Evolutionary conservation across 305 asterid species (phyloP).

Genomic region (Fraxinus floribunda): DNA sequence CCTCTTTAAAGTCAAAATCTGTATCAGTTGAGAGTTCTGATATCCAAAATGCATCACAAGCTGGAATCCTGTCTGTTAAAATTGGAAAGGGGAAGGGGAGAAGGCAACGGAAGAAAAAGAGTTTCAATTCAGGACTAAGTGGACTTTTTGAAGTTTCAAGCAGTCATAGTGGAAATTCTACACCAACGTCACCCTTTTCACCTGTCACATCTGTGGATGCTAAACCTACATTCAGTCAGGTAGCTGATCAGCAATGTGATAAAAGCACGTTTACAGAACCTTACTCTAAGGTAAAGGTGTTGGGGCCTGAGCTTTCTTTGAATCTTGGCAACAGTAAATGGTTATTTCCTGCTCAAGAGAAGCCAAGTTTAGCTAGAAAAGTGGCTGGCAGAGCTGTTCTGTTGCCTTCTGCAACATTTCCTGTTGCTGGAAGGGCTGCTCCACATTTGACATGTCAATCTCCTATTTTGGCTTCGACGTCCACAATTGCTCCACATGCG

Average conservation of each 20-base stretch:
- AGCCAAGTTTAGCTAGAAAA: slow-evolving; percentile 32
- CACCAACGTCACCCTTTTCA: slow-evolving; percentile 26
- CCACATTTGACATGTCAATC: slow-evolving; percentile 38
- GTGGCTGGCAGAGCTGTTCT: slow-evolving; percentile 47
- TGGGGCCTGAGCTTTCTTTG: slow-evolving; percentile 32
- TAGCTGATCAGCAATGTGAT: slow-evolving; percentile 31
- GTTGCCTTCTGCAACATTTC: slow-evolving; percentile 61
- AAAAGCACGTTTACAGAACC: slow-evolving; percentile 27
- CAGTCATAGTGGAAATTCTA: slow-evolving; percentile 10
- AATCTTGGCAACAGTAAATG: slow-evolving; percentile 23
- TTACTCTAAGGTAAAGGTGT: slow-evolving; percentile 24
- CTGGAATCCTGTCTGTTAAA: slow-evolving; percentile 51
- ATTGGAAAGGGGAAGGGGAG: slow-evolving; percentile 67
- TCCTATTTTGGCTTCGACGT: slow-evolving; percentile 44
- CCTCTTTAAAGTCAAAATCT: slow-evolving; percentile 21
- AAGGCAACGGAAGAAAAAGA: slow-evolving; percentile 64
- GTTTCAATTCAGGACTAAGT: slow-evolving; percentile 31
- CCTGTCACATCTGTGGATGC: slow-evolving; percentile 48
- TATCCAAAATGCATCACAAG: slow-evolving; percentile 38
- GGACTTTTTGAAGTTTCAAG: slow-evolving; percentile 53
- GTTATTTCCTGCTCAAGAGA: slow-evolving; percentile 32
- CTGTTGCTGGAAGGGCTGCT: slow-evolving; percentile 38
- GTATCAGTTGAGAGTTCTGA: slow-evolving; percentile 36
- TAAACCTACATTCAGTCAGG: slow-evolving; percentile 34
- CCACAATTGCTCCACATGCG: slow-evolving; percentile 59